Base-by-base conservation (phyloP, 495 filamentous ascomycete genomes). In the Trichoderma orchidacearum region DNA sequence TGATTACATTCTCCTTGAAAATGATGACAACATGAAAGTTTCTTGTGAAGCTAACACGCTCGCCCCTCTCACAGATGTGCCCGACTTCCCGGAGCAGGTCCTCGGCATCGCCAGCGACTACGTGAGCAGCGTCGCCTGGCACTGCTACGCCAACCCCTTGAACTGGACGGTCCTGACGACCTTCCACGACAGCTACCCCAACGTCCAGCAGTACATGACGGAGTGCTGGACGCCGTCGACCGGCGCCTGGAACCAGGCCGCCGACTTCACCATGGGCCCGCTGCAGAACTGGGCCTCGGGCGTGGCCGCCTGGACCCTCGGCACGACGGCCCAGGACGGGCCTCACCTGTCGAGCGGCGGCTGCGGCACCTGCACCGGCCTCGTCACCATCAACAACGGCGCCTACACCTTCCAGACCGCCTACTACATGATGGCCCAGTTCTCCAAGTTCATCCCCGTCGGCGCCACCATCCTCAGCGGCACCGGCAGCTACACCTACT, bases 361-460 rank as follows among this genome's bases (percentile, higher is more conserved):
- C 21, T 82, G 79, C 59, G 59, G 30, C 13, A 72, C 62, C 5
- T 82, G 79, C 60, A 68, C 67, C 8, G 79, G 79, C 0, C 55
- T 80, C 12, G 76, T 82, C 41, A 71, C 69, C 4, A 70, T 80
- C 13, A 69, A 74, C 60, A 34, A 63, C 23, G 70, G 67, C 18
- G 70, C 68, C 7, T 80, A 79, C 58, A 67, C 66, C 5, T 69
- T 72, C 35, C 68, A 71, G 5, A 67, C 72, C 1, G 77, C 77
- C 38, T 80, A 81, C 62, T 81, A 81, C 54, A 77, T 77, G 70
- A 70, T 82, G 48, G 77, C 75, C 12, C 79, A 82, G 57, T 79
- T 77, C 62, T 77, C 72, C 62, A 78, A 75, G 62, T 82, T 79
- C 60, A 80, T 82, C 57, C 72, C 75, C 17, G 68, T 67, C 15